These are phyloP conservation scores for Verbascum thapsus DNA, from an alignment of 257 asterid genomes.

Conservation along the genomic window DNA sequence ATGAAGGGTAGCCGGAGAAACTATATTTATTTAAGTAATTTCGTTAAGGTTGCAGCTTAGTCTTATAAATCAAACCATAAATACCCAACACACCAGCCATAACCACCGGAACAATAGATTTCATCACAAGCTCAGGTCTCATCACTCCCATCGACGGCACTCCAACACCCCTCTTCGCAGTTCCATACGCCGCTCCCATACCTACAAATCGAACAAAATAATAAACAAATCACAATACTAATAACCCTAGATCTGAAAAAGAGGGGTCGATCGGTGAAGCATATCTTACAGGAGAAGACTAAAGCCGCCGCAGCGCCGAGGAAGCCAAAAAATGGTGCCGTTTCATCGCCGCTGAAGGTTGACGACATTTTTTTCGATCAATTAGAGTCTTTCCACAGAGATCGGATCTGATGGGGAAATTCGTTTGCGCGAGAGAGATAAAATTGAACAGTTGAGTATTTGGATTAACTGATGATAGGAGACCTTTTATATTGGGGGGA, in stretches of 20 bases:
- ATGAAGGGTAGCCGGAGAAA: slow-evolving; percentile 48
- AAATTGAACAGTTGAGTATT: too few relatives aligned
- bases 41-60: slow-evolving; percentile 15
- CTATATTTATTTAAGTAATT: slow-evolving; percentile 32
- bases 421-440: background rate
- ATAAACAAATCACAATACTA: too few relatives aligned
- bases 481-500: too few relatives aligned
- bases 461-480: too few relatives aligned
- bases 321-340: slow-evolving; percentile 16
- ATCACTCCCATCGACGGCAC: slow-evolving; percentile 44
- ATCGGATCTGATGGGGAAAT: background rate
- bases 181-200: too few relatives aligned
- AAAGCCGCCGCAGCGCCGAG: too few relatives aligned
- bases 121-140: slow-evolving; percentile 45
- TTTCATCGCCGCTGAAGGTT: slow-evolving; percentile 22
- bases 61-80: background rate
- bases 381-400: too few relatives aligned
- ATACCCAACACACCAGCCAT: slow-evolving; percentile 44
- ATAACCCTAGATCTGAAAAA: too few relatives aligned
- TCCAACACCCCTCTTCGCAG: too few relatives aligned
- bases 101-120: slow-evolving; percentile 40
- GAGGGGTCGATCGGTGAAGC: too few relatives aligned
- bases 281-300: too few relatives aligned
- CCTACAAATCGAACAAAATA: too few relatives aligned
- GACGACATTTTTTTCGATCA: slow-evolving; percentile 18